phyloP scores from a whole-genome alignment of 1,284 basidiomycete species.

The Amylostereum areolatum region DNA sequence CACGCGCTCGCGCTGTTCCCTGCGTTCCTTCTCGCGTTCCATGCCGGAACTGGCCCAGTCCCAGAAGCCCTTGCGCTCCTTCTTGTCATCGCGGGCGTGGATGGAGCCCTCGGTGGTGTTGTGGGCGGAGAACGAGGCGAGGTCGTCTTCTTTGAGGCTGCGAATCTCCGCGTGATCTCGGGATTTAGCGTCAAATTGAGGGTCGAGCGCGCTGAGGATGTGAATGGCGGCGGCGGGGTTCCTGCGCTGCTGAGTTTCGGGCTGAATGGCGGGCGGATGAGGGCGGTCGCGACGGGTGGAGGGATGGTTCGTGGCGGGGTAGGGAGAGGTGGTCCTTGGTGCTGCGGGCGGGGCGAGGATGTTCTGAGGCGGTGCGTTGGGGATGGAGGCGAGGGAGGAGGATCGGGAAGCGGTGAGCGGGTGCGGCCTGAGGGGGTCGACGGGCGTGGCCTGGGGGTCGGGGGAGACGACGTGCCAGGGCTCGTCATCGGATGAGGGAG shows the following conservation, averaged over 20 bases:
- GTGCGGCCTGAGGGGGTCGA: slow-evolving; percentile 21
- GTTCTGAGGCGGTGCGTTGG: slow-evolving; percentile 28
- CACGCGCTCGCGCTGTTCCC: slow-evolving; percentile 13
- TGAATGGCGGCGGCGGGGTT: slow-evolving; percentile 36
- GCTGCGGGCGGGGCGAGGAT: slow-evolving; percentile 6
- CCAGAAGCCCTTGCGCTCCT: slow-evolving; percentile 50
- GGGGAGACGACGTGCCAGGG: too few species aligned
- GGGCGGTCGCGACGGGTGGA: slow-evolving; percentile 30
- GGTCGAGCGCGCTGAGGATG: slow-evolving; percentile 55
- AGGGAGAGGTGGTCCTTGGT: slow-evolving; percentile 9
- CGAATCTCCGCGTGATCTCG: slow-evolving; percentile 18
- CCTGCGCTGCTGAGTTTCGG: slow-evolving; percentile 18
- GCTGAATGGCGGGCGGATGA: slow-evolving; percentile 19
- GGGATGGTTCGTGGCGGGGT: slow-evolving; percentile 34
- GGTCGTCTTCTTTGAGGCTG: slow-evolving; percentile 20
- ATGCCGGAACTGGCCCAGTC: slow-evolving; percentile 29
- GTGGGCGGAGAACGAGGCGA: slow-evolving; percentile 18
- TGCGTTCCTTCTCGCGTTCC: slow-evolving; percentile 19
- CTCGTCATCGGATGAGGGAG: too few species aligned
- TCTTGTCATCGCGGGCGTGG: slow-evolving; percentile 30
- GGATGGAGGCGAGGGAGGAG: slow-evolving; percentile 39
- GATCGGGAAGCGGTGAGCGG: slow-evolving; percentile 36
- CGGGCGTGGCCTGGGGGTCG: too few species aligned
- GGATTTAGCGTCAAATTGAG: slow-evolving; percentile 27
- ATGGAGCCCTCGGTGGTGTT: slow-evolving; percentile 21